Conservation (phyloP, 192 early-diverging fungal genomes). For the Umbelopsis sp. region DNA sequence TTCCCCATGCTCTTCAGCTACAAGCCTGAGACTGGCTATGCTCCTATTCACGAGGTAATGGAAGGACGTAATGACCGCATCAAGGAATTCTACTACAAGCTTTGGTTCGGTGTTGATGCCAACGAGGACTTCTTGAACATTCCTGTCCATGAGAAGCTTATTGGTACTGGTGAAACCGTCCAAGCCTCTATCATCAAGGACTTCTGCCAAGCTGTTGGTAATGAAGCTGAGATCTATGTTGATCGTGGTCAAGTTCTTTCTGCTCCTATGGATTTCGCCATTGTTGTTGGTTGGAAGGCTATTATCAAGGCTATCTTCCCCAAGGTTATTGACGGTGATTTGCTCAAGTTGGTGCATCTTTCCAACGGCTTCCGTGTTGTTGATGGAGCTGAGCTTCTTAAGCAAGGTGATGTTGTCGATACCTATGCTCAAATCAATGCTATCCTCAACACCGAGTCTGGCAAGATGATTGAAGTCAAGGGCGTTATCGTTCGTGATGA, state of each 20-base stretch:
- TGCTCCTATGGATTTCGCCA: slow-evolving; percentile 94
- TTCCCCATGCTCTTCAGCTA: slow-evolving; percentile 85
- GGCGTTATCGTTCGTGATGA: slow-evolving; percentile 73
- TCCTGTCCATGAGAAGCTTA: slow-evolving; percentile 67
- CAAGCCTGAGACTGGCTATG: slow-evolving; percentile 72
- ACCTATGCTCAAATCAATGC: slow-evolving; percentile 84
- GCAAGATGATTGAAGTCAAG: slow-evolving; percentile 92
- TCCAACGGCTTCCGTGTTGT: slow-evolving; percentile 92
- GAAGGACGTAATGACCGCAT: slow-evolving; percentile 83
- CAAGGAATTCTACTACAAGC: slow-evolving; percentile 82
- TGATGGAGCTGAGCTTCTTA: slow-evolving; percentile 69
- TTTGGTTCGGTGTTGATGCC: slow-evolving; percentile 73
- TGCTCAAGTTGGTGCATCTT: slow-evolving; percentile 90
- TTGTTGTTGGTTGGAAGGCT: slow-evolving; percentile 89
- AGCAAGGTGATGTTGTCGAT: slow-evolving; percentile 81
- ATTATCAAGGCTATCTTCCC: slow-evolving; percentile 93
- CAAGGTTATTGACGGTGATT: slow-evolving; percentile 91
- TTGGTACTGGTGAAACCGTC: slow-evolving; percentile 63
- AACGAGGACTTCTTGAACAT: slow-evolving; percentile 53
- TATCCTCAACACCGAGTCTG: slow-evolving; percentile 85
- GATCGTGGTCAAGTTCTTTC: slow-evolving; percentile 72
- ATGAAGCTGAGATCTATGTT: slow-evolving; percentile 66
- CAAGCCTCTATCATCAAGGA: slow-evolving; percentile 66
- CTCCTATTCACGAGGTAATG: slow-evolving; percentile 89
- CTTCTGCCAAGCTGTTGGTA: slow-evolving; percentile 79